Evolutionary conservation across 2,329 filamentous ascomycete species (phyloP), one percentile per base, ranked within the genome.

Genomic region (Fusarium musae): DNA sequence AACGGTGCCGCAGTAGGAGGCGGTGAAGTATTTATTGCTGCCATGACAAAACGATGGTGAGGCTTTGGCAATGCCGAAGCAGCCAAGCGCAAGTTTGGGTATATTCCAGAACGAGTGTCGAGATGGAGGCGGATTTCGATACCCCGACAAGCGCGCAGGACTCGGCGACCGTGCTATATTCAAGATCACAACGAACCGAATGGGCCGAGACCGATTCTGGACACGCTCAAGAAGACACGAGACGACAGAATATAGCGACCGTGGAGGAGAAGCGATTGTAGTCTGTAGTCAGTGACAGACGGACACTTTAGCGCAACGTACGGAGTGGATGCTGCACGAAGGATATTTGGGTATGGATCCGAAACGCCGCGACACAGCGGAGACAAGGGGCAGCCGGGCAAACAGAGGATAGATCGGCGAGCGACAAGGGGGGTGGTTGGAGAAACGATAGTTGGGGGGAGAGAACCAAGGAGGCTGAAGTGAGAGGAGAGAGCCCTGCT

Each of bases 21-120:
- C 61, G 82, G 78, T 56, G 82, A 82, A 39, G 81, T 75, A 68
- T 76, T 78, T 67, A 80, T 78, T 62, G 81, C 79, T 66, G 80
- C 80, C 81, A 83, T 83, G 67, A 59, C 65, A 69, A 63, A 63
- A 54, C 69, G 60, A 75, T 36, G 37, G 60, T 52, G 47, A 64
- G 37, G 63, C 64, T 61, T 69, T 63, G 73, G 74, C 63, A 70
- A 64, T 57, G 73, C 62, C 53, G 58, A 54, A 65, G 61, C 70
- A 70, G 60, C 61, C 70, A 66, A 63, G 63, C 52, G 40, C 19
- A 61, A 54, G 53, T 59, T 59, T 46, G 28, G 30, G 52, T 57
- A 61, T 70, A 44, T 59, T 50, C 52, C 58, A 68, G 28, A 71
- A 61, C 39, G 61, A 70, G 42, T 50, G 47, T 64, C 28, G 49